Evolutionary conservation across 352 stramenopile species (phyloP).

Genomic region (Phytopythium vexans): DNA sequence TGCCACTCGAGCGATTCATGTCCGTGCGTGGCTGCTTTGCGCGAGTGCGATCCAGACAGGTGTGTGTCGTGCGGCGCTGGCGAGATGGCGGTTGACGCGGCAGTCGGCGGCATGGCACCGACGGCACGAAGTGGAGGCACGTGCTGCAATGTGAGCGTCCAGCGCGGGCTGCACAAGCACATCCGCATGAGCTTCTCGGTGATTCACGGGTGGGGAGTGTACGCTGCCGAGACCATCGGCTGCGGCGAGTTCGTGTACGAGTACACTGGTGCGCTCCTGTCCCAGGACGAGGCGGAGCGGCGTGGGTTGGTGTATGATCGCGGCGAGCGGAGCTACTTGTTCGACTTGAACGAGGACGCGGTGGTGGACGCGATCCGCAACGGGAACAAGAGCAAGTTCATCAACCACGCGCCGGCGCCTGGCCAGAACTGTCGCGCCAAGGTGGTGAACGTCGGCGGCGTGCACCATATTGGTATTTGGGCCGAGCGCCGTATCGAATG

Average conservation of each 20-base stretch:
- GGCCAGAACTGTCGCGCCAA: conserved; percentile 89
- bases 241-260: conserved; percentile 80
- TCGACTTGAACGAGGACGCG: conserved; percentile 92
- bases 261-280: conserved; percentile 90
- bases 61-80: conserved; percentile 60
- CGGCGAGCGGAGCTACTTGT: conserved; percentile 90
- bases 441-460: conserved; percentile 89
- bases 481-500: conserved; percentile 81
- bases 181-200: conserved; percentile 56
- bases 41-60: conserved; percentile 72
- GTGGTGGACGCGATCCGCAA: conserved; percentile 93
- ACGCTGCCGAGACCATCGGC: conserved; percentile 45
- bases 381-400: conserved; percentile 96
- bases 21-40: conserved; percentile 63
- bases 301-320: conserved; percentile 90
- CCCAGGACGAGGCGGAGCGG: conserved; percentile 84
- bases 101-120: conserved; percentile 20
- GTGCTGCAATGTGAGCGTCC: conserved; percentile 71
- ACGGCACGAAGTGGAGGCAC: conserved; percentile 32
- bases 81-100: conserved; percentile 50
- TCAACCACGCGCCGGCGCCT: conserved; percentile 77
- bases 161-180: conserved; percentile 45
- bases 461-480: conserved; percentile 93
- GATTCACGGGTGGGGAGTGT: conserved; percentile 78
- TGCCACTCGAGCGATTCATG: conserved; percentile 58